Percentiles rank a stretch among this genome's conserved stretches.
Conservation (phyloP, 768 basidiomycete genomes). For the Tulasnella sp. region DNA sequence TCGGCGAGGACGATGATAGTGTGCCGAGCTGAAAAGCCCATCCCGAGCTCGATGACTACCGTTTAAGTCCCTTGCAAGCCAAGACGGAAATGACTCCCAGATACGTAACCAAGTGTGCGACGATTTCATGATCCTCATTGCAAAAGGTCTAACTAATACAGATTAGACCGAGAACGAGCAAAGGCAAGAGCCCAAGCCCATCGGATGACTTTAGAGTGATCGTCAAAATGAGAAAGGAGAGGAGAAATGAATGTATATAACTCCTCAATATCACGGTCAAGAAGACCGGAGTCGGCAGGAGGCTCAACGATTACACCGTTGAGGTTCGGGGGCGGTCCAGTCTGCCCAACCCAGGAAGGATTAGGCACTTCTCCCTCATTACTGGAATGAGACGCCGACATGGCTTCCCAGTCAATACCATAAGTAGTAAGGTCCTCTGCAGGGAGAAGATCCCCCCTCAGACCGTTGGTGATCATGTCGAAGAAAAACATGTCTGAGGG, state of each 20-base stretch:
- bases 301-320: neutral
- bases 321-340: neutral
- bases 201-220: neutral
- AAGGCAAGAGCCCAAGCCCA: neutral
- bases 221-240: neutral
- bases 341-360: neutral
- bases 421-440: neutral
- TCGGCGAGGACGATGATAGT: too few species aligned
- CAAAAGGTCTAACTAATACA: neutral
- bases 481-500: slow-evolving; percentile 21
- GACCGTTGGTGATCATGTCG: slow-evolving; percentile 17
- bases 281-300: neutral
- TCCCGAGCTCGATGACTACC: too few species aligned
- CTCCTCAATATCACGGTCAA: neutral
- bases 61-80: too few species aligned
- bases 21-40: too few species aligned
- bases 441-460: neutral
- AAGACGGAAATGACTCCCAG: neutral
- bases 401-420: slow-evolving; percentile 1
- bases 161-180: neutral
- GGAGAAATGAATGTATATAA: neutral
- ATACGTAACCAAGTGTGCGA: neutral
- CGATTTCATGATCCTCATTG: neutral
- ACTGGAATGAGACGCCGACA: neutral
- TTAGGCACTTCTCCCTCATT: neutral